These are phyloP conservation scores for Aurantiochytrium sp. DNA, from an alignment of 108 stramenopile species.

Conservation along the genomic window DNA sequence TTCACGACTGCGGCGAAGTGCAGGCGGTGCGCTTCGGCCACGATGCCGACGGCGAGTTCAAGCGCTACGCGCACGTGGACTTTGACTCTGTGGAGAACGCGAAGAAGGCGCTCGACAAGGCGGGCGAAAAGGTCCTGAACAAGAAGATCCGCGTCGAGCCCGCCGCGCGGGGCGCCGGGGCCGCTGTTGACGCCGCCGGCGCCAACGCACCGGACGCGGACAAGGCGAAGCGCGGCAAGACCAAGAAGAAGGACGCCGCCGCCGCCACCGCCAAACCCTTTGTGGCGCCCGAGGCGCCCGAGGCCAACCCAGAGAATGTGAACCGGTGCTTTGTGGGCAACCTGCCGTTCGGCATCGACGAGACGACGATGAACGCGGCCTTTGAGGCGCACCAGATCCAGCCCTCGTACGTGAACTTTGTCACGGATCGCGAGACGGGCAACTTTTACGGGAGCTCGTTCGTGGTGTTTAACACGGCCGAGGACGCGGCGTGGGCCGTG, in stretches of 20 bases:
- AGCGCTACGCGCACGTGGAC: constrained; percentile 16
- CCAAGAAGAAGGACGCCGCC: not conserved
- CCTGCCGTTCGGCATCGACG: constrained; percentile 38
- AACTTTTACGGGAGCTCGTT: constrained; percentile 53
- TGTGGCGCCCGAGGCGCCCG: constrained; percentile 61
- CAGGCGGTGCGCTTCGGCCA: constrained; percentile 3
- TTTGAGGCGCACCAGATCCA: not conserved
- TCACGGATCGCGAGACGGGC: constrained; percentile 51
- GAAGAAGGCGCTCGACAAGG: not conserved
- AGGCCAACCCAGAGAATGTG: constrained; percentile 54
- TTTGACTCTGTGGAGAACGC: not conserved
- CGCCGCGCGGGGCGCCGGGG: constrained; percentile 7
- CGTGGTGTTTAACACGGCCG: constrained; percentile 40
- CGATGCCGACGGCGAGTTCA: not conserved
- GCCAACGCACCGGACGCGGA: constrained; percentile 46
- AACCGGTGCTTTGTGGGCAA: constrained; percentile 48
- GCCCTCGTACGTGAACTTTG: constrained; percentile 43
- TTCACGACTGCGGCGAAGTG: constrained; percentile 16
- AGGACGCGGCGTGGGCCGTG: constrained; percentile 41
- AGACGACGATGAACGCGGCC: constrained; percentile 18
- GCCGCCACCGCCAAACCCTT: not conserved
- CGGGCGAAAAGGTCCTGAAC: not conserved
- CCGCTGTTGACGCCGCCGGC: not conserved
- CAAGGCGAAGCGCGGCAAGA: not conserved
- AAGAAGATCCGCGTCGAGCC: constrained; percentile 14